These are phyloP conservation scores for Nakazawaea ambrosiae DNA, from an alignment of 805 yeast genomes.

Conservation along the genomic window DNA sequence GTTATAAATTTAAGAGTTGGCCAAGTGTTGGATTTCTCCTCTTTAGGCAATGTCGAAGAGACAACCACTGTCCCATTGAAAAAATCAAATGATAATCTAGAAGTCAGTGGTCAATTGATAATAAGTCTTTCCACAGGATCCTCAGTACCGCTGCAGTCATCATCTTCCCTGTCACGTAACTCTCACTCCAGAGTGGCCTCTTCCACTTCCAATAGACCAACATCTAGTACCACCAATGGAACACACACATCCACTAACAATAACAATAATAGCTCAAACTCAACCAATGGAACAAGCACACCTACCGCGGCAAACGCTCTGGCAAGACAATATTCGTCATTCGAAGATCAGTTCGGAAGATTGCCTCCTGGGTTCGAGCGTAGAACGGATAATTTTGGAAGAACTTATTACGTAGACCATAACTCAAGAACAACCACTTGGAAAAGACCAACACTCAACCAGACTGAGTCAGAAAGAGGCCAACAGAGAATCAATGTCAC, in stretches of 20 bases:
- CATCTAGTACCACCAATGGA: conserved; percentile 17
- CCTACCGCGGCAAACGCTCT: conserved; percentile 11
- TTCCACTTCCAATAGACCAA: conserved; percentile 17
- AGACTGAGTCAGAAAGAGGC: conserved; percentile 62
- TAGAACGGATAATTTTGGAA: conserved; percentile 93
- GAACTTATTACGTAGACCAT: conserved; percentile 97
- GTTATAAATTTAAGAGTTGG: conserved; percentile 88
- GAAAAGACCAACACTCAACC: conserved; percentile 89
- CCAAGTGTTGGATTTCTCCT: conserved; percentile 69
- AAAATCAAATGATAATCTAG: conserved; percentile 83
- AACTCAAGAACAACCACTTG: conserved; percentile 98
- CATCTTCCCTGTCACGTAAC: conserved; percentile 17
- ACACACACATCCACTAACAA: conserved; percentile 17
- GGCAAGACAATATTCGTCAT: conserved; percentile 75
- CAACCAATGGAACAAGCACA: conserved; percentile 17
- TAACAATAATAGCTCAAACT: no score
- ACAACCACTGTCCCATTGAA: conserved; percentile 90
- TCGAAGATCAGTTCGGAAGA: conserved; percentile 95
- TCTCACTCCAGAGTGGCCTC: conserved; percentile 13
- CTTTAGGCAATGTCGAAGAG: conserved; percentile 46
- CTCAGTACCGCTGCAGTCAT: conserved; percentile 18
- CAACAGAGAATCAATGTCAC: conserved; percentile 59
- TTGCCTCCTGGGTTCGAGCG: conserved; percentile 99
- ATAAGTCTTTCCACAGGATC: conserved; percentile 47
- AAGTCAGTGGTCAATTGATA: conserved; percentile 89